Evolutionary conservation across 495 filamentous ascomycete species (phyloP).

Genomic region (Beverwykella pulmonaria): DNA sequence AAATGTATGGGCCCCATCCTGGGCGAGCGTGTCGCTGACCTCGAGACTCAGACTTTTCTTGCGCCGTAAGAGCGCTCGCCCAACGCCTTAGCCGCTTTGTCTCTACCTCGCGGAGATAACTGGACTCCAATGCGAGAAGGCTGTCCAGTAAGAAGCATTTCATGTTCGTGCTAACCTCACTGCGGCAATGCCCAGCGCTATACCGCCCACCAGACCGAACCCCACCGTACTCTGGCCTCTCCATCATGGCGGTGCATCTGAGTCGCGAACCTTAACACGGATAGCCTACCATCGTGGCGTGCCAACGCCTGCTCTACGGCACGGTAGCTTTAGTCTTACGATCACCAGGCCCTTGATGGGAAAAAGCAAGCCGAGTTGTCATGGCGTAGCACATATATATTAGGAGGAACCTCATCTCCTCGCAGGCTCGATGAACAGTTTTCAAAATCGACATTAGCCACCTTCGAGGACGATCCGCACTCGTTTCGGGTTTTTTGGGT

Average conservation of each 20-base stretch:
- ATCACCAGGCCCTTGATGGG: slow-evolving; percentile 16
- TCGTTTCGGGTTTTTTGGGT: slow-evolving; percentile 17
- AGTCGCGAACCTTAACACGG: slow-evolving; percentile 20
- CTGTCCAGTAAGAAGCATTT: slow-evolving; percentile 2
- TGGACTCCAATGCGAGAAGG: not conserved
- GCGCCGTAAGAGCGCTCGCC: not conserved
- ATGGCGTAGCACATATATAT: slow-evolving; percentile 4
- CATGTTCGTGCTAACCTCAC: not conserved
- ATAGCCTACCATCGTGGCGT: slow-evolving; percentile 11
- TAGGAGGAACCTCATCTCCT: slow-evolving; percentile 18
- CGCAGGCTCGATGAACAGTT: not conserved
- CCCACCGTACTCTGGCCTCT: not conserved
- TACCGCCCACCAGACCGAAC: not conserved
- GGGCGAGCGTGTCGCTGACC: not conserved
- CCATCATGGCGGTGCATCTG: slow-evolving; percentile 26
- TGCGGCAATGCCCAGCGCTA: not conserved
- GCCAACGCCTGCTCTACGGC: slow-evolving; percentile 3
- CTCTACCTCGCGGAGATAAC: not conserved
- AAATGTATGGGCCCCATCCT: not conserved
- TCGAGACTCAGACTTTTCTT: not conserved
- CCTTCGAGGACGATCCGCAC: not conserved
- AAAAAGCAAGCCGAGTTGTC: slow-evolving; percentile 10
- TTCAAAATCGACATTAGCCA: not conserved
- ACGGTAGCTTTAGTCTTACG: slow-evolving; percentile 10
- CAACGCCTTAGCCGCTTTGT: not conserved